phyloP scores from a whole-genome alignment of 2,329 filamentous ascomycete genomes.

The Botrytis aclada region DNA sequence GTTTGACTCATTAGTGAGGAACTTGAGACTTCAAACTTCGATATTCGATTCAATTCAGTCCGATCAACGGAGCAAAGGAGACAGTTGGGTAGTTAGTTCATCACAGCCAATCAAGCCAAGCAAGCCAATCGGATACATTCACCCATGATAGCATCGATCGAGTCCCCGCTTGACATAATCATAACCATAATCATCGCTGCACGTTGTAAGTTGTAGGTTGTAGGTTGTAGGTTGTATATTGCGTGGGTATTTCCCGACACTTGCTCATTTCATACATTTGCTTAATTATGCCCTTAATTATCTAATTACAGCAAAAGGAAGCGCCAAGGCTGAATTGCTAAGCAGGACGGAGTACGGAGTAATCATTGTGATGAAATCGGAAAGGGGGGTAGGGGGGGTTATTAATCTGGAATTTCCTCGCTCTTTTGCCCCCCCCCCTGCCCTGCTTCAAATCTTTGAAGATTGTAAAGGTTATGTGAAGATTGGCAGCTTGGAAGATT shows the following conservation, averaged over 20 bases:
- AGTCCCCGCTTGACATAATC: neutral
- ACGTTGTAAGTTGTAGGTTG: neutral
- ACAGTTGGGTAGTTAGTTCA: neutral
- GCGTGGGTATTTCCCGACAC: neutral
- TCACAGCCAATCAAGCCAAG: neutral
- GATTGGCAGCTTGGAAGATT: neutral
- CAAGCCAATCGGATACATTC: neutral
- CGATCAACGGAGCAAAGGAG: neutral
- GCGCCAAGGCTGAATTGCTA: neutral
- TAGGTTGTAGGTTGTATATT: neutral
- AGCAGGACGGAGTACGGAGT: neutral
- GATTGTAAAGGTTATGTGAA: neutral
- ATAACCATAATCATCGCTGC: neutral
- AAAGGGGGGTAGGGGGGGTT: neutral
- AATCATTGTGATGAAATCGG: neutral
- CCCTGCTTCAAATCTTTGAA: slow-evolving; percentile 4
- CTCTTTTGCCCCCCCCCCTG: too few relatives aligned
- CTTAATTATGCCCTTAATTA: neutral
- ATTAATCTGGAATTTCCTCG: neutral
- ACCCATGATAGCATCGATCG: neutral
- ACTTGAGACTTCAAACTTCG: neutral
- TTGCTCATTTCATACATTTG: neutral
- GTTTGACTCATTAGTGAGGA: neutral
- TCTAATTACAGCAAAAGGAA: neutral
- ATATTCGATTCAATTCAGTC: neutral